These are phyloP conservation scores for Graphium sp. DNA, from an alignment of 2,329 filamentous ascomycete genomes.

Conservation along the genomic window DNA sequence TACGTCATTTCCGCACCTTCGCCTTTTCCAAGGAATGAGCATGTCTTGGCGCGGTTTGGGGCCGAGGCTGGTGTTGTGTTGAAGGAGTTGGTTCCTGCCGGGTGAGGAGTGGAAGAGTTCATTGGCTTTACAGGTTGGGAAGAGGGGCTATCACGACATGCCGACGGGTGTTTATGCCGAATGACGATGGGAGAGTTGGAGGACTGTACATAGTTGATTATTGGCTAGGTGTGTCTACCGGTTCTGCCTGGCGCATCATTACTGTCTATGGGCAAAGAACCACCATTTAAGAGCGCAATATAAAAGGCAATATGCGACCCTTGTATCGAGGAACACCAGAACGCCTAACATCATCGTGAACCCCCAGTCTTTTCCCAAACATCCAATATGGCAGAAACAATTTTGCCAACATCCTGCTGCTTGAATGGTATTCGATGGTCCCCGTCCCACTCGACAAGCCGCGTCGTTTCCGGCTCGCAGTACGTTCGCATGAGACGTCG, in stretches of 20 bases:
- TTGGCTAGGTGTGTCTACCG: too few relatives aligned
- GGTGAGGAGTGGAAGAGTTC: constrained; percentile 21
- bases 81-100: constrained; percentile 9
- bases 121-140: constrained; percentile 19
- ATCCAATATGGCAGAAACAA: constrained; percentile 33
- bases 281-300: not conserved
- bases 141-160: constrained; percentile 24
- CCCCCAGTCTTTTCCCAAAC: constrained; percentile 17
- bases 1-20: constrained; percentile 26
- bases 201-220: too few relatives aligned
- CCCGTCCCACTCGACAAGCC: constrained; percentile 53
- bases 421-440: constrained; percentile 57
- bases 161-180: constrained; percentile 25
- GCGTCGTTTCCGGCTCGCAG: constrained; percentile 34
- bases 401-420: constrained; percentile 40
- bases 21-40: constrained; percentile 15
- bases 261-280: constrained; percentile 1
- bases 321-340: not conserved
- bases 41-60: constrained; percentile 16
- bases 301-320: not conserved
- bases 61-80: constrained; percentile 14
- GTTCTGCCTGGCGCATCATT: too few relatives aligned
- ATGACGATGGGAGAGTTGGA: too few relatives aligned
- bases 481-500: constrained; percentile 37
- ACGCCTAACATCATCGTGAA: not conserved